Base-by-base conservation (phyloP, 2,329 filamentous ascomycete genomes). In the Chaetothyriales sp. region DNA sequence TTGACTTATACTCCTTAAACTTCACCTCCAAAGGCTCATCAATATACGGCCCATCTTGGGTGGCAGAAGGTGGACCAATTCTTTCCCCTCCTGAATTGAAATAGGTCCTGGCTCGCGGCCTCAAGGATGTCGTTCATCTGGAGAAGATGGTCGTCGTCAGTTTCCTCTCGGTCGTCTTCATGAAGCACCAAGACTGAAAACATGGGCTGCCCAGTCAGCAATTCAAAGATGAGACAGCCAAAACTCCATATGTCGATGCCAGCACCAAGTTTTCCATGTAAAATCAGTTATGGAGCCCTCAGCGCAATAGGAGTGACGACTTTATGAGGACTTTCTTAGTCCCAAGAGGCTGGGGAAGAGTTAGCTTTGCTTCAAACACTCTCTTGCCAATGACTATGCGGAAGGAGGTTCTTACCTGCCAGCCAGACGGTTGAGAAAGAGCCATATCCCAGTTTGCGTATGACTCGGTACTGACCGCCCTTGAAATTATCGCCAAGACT, bases 391-490 rank as follows among this genome's bases (percentile, higher is more conserved):
- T 25, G 22, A 25, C 6, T 25, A 25, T 25, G 3, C 22, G n/a
- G n/a, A 20, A 9, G 43, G 22, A 52, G 45, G 49, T 49, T 53
- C 55, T 59, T 10, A 60, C 59, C 59, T 45, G 62, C 66, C 49
- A 71, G 57, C 67, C 66, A 73, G 44, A 70, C 63, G 0, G 66
- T 71, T 3, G 68, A 71, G 53, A 64, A 68, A 2, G 61, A 61
- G 6, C 70, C 68, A 57, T 62, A 69, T 0, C 68, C 68, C 5
- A 72, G 60, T 54, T 73, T 71, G 18, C 68, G 66, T 1, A 66
- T 60, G 42, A 72, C 61, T 5, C 57, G 61, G 49, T 71, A 71
- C 42, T 65, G 61, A 28, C 53, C 48, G 10, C 26, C 44, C n/a
- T 51, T 55, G 47, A 64, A 58, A 8, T 44, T 44, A 55, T 65